Conservation (phyloP, 257 asterid genomes). For the Solanum bukasovii region DNA sequence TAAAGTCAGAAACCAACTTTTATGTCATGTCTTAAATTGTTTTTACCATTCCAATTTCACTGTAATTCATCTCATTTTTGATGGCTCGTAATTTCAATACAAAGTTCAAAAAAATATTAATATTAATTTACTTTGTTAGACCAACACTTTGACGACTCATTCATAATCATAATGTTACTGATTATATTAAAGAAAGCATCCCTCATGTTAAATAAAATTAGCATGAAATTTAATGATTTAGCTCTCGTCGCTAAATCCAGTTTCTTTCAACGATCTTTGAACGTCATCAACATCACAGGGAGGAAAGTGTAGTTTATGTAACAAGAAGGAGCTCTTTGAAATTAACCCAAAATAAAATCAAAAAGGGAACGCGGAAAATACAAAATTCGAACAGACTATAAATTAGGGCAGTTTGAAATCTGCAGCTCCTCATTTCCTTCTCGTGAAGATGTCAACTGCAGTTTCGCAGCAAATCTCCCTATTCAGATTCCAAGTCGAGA, state of each 20-base stretch:
- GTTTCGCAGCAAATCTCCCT: slow-evolving; percentile 40
- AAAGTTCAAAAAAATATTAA: not conserved
- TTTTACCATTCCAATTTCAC: not conserved
- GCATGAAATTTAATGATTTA: not conserved
- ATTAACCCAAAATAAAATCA: not conserved
- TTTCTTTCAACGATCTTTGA: not conserved
- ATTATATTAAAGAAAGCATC: not conserved
- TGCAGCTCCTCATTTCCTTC: not conserved
- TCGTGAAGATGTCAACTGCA: slow-evolving; percentile 23
- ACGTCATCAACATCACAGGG: not conserved
- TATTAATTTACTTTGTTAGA: not conserved
- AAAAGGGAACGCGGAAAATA: not conserved
- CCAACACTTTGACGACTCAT: not conserved
- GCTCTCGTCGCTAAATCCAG: not conserved
- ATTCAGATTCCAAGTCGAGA: slow-evolving; percentile 44
- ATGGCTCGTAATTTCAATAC: not conserved
- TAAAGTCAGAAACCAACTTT: not conserved
- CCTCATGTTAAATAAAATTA: not conserved
- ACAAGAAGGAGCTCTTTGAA: not conserved
- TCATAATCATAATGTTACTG: not conserved
- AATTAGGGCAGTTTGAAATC: slow-evolving; percentile 7
- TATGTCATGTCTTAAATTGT: not conserved
- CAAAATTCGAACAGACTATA: not conserved
- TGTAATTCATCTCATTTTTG: not conserved
- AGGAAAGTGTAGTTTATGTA: not conserved